Percentiles rank a stretch among this genome's conserved stretches.
Evolutionary conservation across 495 filamentous ascomycete species (phyloP).

Genomic region (Talaromyces ruber): DNA sequence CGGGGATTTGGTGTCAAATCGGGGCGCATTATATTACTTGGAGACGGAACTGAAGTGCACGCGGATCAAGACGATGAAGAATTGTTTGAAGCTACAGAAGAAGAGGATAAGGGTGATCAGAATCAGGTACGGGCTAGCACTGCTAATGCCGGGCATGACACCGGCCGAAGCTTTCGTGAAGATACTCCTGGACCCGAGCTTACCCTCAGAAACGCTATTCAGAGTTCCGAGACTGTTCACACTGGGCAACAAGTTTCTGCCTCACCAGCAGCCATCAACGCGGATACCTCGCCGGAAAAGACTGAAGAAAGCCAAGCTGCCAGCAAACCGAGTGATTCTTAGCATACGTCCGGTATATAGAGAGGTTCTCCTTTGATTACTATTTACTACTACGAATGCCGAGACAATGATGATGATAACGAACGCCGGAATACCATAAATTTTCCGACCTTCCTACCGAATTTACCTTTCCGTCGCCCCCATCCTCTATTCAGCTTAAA

Average conservation of each 20-base stretch:
- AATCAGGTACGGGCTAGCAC: constrained; percentile 43
- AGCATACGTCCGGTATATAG: not conserved
- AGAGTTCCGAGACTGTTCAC: constrained; percentile 27
- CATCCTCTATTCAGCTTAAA: constrained; percentile 9
- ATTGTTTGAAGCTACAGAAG: constrained; percentile 76
- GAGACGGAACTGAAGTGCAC: constrained; percentile 84
- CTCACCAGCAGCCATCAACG: constrained; percentile 8
- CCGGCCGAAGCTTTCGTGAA: constrained; percentile 40
- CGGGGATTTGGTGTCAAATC: constrained; percentile 55
- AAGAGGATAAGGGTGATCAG: constrained; percentile 69
- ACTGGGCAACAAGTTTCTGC: constrained; percentile 25
- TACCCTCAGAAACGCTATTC: constrained; percentile 4
- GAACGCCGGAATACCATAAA: not conserved
- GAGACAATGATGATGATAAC: constrained; percentile 5
- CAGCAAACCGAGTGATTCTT: constrained; percentile 10
- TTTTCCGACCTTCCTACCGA: not conserved
- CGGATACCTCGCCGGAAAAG: constrained; percentile 9
- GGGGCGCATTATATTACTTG: constrained; percentile 85
- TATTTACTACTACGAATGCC: not conserved
- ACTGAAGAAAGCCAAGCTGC: constrained; percentile 3
- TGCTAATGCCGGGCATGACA: constrained; percentile 20
- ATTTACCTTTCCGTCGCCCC: constrained; percentile 8
- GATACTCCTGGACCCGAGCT: constrained; percentile 49
- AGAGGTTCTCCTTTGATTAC: not conserved
- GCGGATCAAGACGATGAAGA: constrained; percentile 81